Base-by-base conservation (phyloP, 2,329 filamentous ascomycete genomes). In the Stemphylium beticola region DNA sequence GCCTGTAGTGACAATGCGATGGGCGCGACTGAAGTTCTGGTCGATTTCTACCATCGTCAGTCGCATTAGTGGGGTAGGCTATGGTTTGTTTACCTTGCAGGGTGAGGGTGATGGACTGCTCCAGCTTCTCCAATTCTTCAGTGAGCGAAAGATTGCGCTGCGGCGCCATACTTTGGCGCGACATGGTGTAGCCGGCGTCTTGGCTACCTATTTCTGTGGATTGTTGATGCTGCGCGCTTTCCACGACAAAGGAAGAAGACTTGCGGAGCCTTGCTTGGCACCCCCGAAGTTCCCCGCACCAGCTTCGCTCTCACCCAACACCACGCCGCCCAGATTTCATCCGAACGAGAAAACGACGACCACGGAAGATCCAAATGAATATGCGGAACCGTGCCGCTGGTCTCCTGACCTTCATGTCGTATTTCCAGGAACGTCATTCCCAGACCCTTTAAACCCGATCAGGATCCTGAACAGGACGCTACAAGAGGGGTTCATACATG, bases 61-160 rank as follows among this genome's bases (percentile, higher is more conserved):
- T 65, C 57, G 56, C 43, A 59, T 55, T 57, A 49, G 66, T 49
- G 67, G 66, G 65, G 65, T 51, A 62, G 15, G 15, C 38, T 4
- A n/a, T 15, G 38, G 47, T 43, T 55, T 68, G 58, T 65, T 66
- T 66, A 71, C 91, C 92, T 87, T 98, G 95, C 18, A 99, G 82
- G 0, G 93, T 98, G 36, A 98, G 82, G 0, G 95, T 99, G 66
- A 99, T 98, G 18, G 92, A 96, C 75, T 99, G 95, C 75, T 99
- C 95, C 4, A 99, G 81, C 75, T 89, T 93, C 78, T 99, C 95
- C 48, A 99, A 82, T 81, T 99, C 95, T 74, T 99, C 95, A 0
- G 93, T 96, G 56, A 97, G 82, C 4, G 91, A 91, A 56, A 98
- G 80, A 26, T 82, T 83, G 50, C 85, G 81, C 71, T 81, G 78